Evolutionary conservation across 2,329 filamentous ascomycete genomes (phyloP).

Genomic region (Cladobotryum mycophilum): DNA sequence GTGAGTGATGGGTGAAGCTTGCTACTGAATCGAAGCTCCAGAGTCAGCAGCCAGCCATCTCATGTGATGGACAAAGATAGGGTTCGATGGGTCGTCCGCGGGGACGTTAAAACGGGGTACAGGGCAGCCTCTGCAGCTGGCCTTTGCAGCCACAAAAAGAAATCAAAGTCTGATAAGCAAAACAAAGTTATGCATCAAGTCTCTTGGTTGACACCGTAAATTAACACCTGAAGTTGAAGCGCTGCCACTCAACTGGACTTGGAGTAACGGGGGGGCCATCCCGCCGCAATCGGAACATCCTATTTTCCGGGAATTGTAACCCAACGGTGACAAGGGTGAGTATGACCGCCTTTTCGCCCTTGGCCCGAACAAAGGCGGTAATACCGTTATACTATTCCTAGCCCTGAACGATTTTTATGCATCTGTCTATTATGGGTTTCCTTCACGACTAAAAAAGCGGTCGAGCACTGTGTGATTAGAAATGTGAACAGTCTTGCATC

Average conservation of each 20-base stretch:
- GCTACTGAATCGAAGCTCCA: conserved; percentile 10
- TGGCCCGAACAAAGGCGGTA: no score
- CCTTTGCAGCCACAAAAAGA: conserved; percentile 4
- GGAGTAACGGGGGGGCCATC: conserved; percentile 2
- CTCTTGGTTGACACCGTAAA: conserved; percentile 4
- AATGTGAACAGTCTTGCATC: no score
- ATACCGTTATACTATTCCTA: no score
- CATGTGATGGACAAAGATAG: conserved; percentile 7
- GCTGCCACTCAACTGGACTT: conserved; percentile 6
- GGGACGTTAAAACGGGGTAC: conserved; percentile 3
- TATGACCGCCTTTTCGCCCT: no score
- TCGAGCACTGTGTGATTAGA: no score
- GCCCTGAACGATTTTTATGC: no score
- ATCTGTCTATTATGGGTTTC: no score
- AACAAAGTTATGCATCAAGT: conserved; percentile 1
- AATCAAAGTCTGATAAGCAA: conserved; percentile 1
- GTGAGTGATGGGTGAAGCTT: conserved; percentile 8
- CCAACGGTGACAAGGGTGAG: neutral
- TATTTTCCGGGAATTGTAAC: conserved; percentile 7
- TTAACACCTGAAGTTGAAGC: conserved; percentile 7
- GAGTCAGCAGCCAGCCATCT: conserved; percentile 18
- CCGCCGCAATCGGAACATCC: conserved; percentile 14
- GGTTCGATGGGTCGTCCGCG: conserved; percentile 1
- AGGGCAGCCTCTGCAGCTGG: neutral
- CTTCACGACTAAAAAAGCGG: no score